These are phyloP conservation scores for Boletus rufocinnamomeus DNA, from an alignment of 768 basidiomycete genomes.

Conservation along the genomic window DNA sequence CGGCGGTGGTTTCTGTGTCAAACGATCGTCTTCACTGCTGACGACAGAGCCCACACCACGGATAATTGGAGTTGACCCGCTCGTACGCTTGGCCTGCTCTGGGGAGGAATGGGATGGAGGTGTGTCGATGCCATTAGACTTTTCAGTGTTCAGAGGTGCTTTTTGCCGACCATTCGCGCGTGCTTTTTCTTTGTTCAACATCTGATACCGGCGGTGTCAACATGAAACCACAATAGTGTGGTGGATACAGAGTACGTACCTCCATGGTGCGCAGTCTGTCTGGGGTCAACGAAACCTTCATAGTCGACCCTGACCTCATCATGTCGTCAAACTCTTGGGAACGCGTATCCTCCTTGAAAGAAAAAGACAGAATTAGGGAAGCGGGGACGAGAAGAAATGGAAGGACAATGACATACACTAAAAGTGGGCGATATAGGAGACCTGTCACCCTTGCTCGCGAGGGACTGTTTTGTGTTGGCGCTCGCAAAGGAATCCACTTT, in stretches of 20 bases:
- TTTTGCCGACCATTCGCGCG: conserved; percentile 34
- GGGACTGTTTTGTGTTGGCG: conserved; percentile 46
- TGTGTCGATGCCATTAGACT: conserved; percentile 21
- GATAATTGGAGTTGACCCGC: conserved; percentile 46
- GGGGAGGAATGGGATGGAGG: conserved; percentile 16
- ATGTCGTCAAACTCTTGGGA: conserved; percentile 90
- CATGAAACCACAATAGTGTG: conserved; percentile 18
- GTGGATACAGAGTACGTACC: conserved; percentile 50
- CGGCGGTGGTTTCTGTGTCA: conserved; percentile 34
- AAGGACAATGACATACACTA: conserved; percentile 29
- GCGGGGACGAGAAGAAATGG: conserved; percentile 1
- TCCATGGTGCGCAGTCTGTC: conserved; percentile 93
- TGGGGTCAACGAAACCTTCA: conserved; percentile 95
- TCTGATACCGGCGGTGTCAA: conserved; percentile 38
- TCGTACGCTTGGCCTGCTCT: conserved; percentile 28
- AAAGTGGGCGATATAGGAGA: conserved; percentile 38
- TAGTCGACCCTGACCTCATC: conserved; percentile 85
- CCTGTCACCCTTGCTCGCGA: conserved; percentile 35
- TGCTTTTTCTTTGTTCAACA: conserved; percentile 74
- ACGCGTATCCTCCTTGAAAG: conserved; percentile 51
- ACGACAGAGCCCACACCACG: conserved; percentile 63
- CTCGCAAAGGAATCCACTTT: conserved; percentile 57
- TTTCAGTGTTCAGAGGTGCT: conserved; percentile 24
- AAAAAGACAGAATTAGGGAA: conserved; percentile 2
- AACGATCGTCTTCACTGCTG: conserved; percentile 57